phyloP scores from a whole-genome alignment of 495 filamentous ascomycete genomes.

The Delitschia confertaspora region DNA sequence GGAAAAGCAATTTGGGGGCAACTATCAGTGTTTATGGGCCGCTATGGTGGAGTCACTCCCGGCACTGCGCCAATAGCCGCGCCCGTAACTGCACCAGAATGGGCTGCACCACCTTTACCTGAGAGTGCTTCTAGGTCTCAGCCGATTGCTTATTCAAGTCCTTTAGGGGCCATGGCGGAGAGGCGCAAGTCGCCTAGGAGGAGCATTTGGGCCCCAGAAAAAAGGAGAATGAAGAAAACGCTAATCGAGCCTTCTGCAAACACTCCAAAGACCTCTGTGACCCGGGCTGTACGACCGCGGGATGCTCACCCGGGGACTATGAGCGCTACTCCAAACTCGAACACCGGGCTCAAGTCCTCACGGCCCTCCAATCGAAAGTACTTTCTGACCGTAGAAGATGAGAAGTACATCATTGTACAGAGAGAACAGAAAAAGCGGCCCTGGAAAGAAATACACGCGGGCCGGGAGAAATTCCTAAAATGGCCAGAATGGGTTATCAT shows the following conservation, averaged over 20 bases:
- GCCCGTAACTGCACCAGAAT: background rate
- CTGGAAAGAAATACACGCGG: background rate
- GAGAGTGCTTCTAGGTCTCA: no score
- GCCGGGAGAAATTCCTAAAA: background rate
- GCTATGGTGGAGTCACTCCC: no score
- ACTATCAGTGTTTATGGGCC: constrained; percentile 6
- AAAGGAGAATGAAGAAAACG: background rate
- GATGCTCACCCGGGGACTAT: background rate
- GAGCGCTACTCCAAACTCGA: background rate
- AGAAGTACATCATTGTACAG: background rate
- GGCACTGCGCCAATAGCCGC: no score
- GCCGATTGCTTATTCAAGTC: no score
- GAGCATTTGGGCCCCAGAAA: constrained; percentile 1
- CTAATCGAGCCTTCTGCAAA: background rate
- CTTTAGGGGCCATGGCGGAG: no score
- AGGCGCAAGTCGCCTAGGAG: background rate
- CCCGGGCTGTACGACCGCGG: background rate
- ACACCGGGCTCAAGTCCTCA: background rate
- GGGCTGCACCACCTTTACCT: constrained; percentile 1
- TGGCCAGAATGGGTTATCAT: background rate
- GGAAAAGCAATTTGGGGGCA: constrained; percentile 5
- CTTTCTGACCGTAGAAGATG: constrained; percentile 1
- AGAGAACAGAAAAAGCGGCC: background rate
- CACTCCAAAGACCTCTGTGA: constrained; percentile 1
- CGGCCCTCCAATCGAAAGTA: background rate